Percentiles rank a stretch among this genome's conserved stretches.
phyloP scores from a whole-genome alignment of 73 alveolate species.

The Blepharisma stoltei region DNA sequence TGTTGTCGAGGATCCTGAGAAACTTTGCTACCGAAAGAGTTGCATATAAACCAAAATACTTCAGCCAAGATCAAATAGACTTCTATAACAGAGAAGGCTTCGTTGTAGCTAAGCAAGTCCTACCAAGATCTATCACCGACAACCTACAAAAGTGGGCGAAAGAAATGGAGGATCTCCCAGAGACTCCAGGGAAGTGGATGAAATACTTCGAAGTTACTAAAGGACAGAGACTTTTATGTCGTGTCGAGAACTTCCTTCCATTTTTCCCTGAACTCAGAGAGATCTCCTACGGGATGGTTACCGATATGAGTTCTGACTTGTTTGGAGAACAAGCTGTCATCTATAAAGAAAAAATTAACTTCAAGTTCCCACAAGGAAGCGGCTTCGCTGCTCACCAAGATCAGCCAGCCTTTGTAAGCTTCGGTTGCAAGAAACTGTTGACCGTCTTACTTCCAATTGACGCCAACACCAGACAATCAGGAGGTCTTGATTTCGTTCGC shows the following conservation, averaged over 20 bases:
- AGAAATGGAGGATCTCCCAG: slow-evolving; percentile 26
- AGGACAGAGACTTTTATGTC: slow-evolving; percentile 7
- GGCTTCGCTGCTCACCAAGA: slow-evolving; percentile 35
- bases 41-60: too few species aligned
- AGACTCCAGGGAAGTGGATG: slow-evolving; percentile 37
- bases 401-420: slow-evolving; percentile 29
- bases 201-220: slow-evolving; percentile 16
- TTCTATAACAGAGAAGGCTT: slow-evolving; percentile 16
- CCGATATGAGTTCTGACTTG: background rate
- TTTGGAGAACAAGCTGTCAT: slow-evolving; percentile 25
- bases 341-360: slow-evolving; percentile 32
- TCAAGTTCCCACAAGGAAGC: slow-evolving; percentile 28
- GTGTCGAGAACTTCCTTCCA: slow-evolving; percentile 31
- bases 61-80: background rate
- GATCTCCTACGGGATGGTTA: background rate
- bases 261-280: background rate
- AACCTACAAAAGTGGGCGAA: slow-evolving; percentile 2
- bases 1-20: too few species aligned
- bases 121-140: background rate
- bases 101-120: background rate
- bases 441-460: slow-evolving; percentile 29
- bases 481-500: slow-evolving; percentile 29
- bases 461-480: slow-evolving; percentile 19
- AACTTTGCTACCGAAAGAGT: too few species aligned
- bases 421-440: slow-evolving; percentile 18